These are phyloP conservation scores for Leptodontidium sp. DNA, from an alignment of 2,329 filamentous ascomycete genomes.

Conservation along the genomic window DNA sequence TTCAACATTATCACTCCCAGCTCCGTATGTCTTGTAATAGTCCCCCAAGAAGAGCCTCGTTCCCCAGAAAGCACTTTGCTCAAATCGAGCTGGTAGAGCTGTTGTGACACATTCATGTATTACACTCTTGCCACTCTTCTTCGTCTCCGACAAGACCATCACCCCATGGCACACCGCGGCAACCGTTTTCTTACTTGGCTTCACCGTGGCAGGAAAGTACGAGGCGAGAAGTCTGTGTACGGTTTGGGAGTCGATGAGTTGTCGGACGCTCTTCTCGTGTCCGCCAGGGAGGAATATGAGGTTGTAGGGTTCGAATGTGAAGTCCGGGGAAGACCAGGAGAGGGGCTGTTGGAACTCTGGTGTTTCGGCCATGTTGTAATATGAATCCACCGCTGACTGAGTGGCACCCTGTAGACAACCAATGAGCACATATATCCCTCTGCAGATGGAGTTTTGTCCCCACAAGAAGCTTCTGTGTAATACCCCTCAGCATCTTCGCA, in stretches of 20 bases:
- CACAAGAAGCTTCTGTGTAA: slow-evolving; percentile 60
- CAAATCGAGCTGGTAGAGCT: slow-evolving; percentile 57
- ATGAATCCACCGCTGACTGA: slow-evolving; percentile 51
- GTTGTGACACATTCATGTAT: slow-evolving; percentile 58
- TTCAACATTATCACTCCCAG: slow-evolving; percentile 58
- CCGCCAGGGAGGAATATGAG: slow-evolving; percentile 61
- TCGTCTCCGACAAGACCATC: slow-evolving; percentile 56
- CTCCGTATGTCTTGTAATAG: slow-evolving; percentile 65
- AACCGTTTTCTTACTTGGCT: slow-evolving; percentile 54
- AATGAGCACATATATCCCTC: slow-evolving; percentile 49
- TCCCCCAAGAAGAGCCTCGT: slow-evolving; percentile 59
- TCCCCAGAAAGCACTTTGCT: slow-evolving; percentile 58
- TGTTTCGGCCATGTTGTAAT: slow-evolving; percentile 54
- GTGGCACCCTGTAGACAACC: slow-evolving; percentile 62
- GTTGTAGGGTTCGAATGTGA: slow-evolving; percentile 55
- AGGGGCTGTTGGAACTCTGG: slow-evolving; percentile 53
- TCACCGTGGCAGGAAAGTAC: slow-evolving; percentile 58
- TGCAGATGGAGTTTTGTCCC: slow-evolving; percentile 25
- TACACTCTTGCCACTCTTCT: slow-evolving; percentile 54
- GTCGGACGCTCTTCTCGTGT: slow-evolving; percentile 60
- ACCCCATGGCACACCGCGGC: slow-evolving; percentile 63
- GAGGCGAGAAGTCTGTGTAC: slow-evolving; percentile 55
- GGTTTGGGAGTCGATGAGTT: slow-evolving; percentile 57
- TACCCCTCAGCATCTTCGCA: slow-evolving; percentile 56
- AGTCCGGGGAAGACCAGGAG: slow-evolving; percentile 55